Percentiles rank a stretch among this genome's conserved stretches.
Conservation (phyloP, 139 green algal species). For the Spirogloea muscicola region DNA sequence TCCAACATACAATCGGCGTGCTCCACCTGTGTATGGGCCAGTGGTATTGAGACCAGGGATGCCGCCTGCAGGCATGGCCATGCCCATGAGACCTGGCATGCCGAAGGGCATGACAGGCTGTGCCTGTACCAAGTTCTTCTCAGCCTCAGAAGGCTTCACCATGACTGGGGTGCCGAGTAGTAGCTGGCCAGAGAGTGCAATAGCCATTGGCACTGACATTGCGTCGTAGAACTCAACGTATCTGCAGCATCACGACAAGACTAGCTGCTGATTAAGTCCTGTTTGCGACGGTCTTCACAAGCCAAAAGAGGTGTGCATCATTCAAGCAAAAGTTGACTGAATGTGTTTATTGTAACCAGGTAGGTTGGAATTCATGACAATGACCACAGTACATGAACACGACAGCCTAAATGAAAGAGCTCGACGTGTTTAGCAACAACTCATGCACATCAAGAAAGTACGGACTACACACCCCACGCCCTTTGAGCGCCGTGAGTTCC, state of each 20-base stretch:
- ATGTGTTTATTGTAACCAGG: no score
- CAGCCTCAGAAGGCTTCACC: slow-evolving; percentile 84
- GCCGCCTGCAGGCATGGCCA: no score
- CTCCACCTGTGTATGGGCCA: slow-evolving; percentile 7
- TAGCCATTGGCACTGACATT: slow-evolving; percentile 58
- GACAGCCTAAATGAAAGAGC: no score
- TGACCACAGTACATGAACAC: no score
- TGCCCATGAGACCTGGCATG: slow-evolving; percentile 22
- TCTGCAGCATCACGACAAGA: no score
- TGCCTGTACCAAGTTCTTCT: slow-evolving; percentile 82
- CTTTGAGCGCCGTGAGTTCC: slow-evolving; percentile 81
- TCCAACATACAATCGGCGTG: slow-evolving; percentile 30
- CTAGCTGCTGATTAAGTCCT: no score
- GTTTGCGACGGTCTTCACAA: no score
- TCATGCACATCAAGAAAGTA: no score
- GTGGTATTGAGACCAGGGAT: slow-evolving; percentile 7
- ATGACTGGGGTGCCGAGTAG: slow-evolving; percentile 82
- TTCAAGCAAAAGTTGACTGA: no score
- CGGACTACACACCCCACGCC: slow-evolving; percentile 75
- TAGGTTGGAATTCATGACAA: no score
- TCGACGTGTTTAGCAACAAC: no score
- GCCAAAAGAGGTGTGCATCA: no score
- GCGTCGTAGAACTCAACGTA: slow-evolving; percentile 87
- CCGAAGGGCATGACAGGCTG: slow-evolving; percentile 55
- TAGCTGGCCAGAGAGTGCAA: slow-evolving; percentile 77